Conservation (phyloP, 1,284 basidiomycete genomes). For the Cerrena zonata region DNA sequence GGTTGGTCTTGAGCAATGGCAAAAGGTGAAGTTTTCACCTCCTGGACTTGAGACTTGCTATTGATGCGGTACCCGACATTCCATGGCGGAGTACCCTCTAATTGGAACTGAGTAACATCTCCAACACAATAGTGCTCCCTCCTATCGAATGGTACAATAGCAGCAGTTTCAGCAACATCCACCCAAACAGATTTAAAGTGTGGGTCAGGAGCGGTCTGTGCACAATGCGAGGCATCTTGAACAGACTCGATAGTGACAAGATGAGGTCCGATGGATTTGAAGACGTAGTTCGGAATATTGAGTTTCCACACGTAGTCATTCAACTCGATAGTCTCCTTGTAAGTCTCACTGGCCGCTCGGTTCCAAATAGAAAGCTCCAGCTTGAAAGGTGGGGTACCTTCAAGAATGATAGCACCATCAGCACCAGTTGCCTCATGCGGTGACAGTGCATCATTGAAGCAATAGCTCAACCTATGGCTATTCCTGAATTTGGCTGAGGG, state of each 20-base stretch:
- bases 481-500: conserved; percentile 76
- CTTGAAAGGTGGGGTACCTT: conserved; percentile 85
- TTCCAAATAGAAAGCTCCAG: conserved; percentile 74
- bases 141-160: conserved; percentile 79
- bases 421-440: conserved; percentile 39
- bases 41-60: conserved; percentile 68
- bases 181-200: conserved; percentile 64
- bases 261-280: conserved; percentile 77
- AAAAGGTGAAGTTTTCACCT: conserved; percentile 76
- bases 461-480: conserved; percentile 64
- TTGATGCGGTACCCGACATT: conserved; percentile 85
- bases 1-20: conserved; percentile 75
- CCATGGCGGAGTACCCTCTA: conserved; percentile 96
- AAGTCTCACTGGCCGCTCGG: conserved; percentile 60
- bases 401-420: conserved; percentile 60
- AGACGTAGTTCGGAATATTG: conserved; percentile 65
- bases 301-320: conserved; percentile 69
- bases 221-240: conserved; percentile 75
- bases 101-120: conserved; percentile 83
- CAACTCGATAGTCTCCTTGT: conserved; percentile 54
- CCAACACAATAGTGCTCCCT: conserved; percentile 85
- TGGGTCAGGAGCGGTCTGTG: conserved; percentile 63
- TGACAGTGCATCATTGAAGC: conserved; percentile 64
- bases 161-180: conserved; percentile 91
- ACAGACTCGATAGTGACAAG: conserved; percentile 73